Base-by-base conservation (phyloP, 129 eudicot species). In the Logfia minima region DNA sequence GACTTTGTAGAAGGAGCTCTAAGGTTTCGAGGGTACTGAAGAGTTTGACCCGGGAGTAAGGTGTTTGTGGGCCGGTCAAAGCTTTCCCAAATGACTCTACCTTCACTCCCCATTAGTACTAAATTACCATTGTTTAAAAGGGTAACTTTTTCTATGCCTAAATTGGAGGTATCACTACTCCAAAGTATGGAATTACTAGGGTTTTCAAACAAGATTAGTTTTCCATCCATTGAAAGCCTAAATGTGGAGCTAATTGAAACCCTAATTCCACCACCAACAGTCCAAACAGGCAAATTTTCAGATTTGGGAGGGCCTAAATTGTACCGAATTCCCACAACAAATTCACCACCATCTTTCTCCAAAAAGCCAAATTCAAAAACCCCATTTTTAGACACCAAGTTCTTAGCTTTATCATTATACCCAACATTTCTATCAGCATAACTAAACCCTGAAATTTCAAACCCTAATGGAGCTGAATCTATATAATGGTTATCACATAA, bases 291-390 rank as follows among this genome's bases (percentile, higher is more conserved):
- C 60, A 91, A 31, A 81, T 86, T 85, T 53, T 78, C 82, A 75
- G 66, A 66, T 65, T 86, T 59, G 19, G 68, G 39, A 8, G 68
- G 58, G 9, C 82, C 92, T 77, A 91, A 67, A 71, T 87, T 88
- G 78, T 91, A 88, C 77, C 80, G 85, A 76, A 88, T 71, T 0
- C 89, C 93, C 53, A 91, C 93, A 78, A 83, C 78, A 85, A 81
- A 71, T 75, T 85, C 86, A 77, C 78, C 85, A 61, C 77, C 81
- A 75, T 81, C 79, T 66, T 23, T 84, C 72, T 85, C 85, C 72
- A 88, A 78, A 81, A 86, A 91, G 60, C 97, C 97, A 75, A 91
- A 83, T 66, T 83, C 83, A 77, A 91, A 91, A 77, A 86, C 80
- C 68, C 92, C 87, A 91, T 86, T 91, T 83, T 81, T 71, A 62